A percentile compares a stretch with the other conserved stretches of the same genome.
phyloP scores from a whole-genome alignment of 2,329 filamentous ascomycete genomes.

The Calonectria leucothoes region DNA sequence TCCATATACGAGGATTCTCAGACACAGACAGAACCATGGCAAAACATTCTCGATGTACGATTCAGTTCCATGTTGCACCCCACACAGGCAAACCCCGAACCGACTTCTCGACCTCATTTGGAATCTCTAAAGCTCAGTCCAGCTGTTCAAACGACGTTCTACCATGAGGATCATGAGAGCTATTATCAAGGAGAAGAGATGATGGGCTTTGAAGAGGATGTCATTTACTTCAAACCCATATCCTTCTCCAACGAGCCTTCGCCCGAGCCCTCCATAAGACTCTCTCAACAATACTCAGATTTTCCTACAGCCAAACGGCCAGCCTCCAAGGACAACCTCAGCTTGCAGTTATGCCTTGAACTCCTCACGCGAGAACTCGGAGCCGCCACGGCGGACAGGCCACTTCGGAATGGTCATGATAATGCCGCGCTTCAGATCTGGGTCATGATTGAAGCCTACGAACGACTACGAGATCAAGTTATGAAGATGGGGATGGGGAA shows the following conservation, averaged over 20 bases:
- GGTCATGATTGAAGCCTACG: slow-evolving; percentile 70
- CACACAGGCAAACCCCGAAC: slow-evolving; percentile 22
- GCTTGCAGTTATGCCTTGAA: slow-evolving; percentile 63
- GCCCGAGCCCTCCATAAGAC: slow-evolving; percentile 34
- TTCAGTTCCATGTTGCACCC: slow-evolving; percentile 21
- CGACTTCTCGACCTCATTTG: slow-evolving; percentile 34
- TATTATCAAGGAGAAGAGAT: slow-evolving; percentile 58
- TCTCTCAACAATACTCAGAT: slow-evolving; percentile 26
- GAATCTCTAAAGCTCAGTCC: slow-evolving; percentile 37
- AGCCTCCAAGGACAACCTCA: slow-evolving; percentile 49
- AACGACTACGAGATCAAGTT: slow-evolving; percentile 62
- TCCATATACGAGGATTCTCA: slow-evolving; percentile 42
- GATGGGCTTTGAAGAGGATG: slow-evolving; percentile 59
- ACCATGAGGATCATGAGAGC: background rate
- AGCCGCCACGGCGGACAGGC: slow-evolving; percentile 49
- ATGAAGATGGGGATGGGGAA: slow-evolving; percentile 47
- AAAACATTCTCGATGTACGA: slow-evolving; percentile 30
- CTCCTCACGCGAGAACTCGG: slow-evolving; percentile 63
- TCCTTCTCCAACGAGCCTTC: slow-evolving; percentile 53
- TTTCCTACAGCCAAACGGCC: slow-evolving; percentile 28
- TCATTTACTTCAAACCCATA: slow-evolving; percentile 59
- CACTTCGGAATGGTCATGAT: slow-evolving; percentile 41
- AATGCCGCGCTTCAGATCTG: slow-evolving; percentile 62
- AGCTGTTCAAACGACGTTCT: background rate
- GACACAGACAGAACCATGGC: slow-evolving; percentile 16